Conservation (phyloP, 2,329 filamentous ascomycete species). For the Fusarium brachygibbosum region DNA sequence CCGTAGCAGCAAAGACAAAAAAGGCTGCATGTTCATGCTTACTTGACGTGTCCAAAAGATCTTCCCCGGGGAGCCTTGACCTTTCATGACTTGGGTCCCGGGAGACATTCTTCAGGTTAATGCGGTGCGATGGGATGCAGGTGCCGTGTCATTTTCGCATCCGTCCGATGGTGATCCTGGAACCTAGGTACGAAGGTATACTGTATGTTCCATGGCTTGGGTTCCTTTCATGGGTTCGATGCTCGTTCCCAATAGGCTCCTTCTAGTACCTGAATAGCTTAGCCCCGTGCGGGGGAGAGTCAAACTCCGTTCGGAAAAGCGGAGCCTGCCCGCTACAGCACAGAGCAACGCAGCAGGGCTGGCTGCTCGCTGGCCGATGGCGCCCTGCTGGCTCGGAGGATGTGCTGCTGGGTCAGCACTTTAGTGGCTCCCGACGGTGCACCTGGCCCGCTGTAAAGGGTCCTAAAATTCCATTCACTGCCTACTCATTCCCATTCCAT, state of each 20-base stretch:
- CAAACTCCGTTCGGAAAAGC: constrained; percentile 47
- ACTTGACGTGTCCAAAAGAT: constrained; percentile 21
- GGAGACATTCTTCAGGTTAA: constrained; percentile 5
- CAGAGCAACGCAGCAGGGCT: constrained; percentile 5
- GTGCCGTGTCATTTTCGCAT: constrained; percentile 41
- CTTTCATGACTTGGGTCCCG: constrained; percentile 2
- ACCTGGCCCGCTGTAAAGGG: constrained; percentile 17
- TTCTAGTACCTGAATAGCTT: constrained; percentile 42
- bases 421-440: constrained; percentile 16
- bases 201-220: not conserved
- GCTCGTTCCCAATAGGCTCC: constrained; percentile 20
- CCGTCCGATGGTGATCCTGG: constrained; percentile 26
- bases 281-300: constrained; percentile 48
- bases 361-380: constrained; percentile 1
- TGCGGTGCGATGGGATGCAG: constrained; percentile 16
- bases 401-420: constrained; percentile 24
- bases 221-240: constrained; percentile 5
- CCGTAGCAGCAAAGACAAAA: not conserved
- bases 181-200: not conserved
- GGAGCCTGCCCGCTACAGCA: constrained; percentile 26
- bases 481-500: constrained; percentile 12
- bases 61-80: constrained; percentile 28
- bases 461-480: constrained; percentile 19
- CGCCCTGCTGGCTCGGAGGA: constrained; percentile 1
- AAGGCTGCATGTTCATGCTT: constrained; percentile 4